A percentile compares a stretch with the other conserved stretches of the same genome.
Evolutionary conservation across 768 basidiomycete species (phyloP).

Genomic region (Agrocybe pediades): DNA sequence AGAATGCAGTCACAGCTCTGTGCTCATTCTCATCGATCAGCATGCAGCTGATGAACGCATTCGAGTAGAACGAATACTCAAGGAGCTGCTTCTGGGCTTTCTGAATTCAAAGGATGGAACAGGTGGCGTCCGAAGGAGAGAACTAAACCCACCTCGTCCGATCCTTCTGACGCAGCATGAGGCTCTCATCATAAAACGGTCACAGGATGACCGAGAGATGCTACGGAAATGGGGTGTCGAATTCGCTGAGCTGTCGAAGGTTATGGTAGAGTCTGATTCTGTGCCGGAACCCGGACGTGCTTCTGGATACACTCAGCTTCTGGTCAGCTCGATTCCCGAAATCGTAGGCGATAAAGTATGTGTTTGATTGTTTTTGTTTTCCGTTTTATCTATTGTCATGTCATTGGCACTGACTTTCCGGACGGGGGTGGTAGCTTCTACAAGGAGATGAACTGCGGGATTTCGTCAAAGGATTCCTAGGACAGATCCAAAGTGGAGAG

Average conservation of each 20-base stretch:
- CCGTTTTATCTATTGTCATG: constrained; percentile 20
- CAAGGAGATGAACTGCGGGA: constrained; percentile 72
- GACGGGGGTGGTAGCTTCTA: constrained; percentile 51
- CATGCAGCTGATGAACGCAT: constrained; percentile 98
- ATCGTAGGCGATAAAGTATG: constrained; percentile 75
- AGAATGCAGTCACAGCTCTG: too few relatives aligned
- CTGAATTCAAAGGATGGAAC: constrained; percentile 40
- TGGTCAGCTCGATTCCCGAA: constrained; percentile 64
- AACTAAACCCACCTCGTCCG: constrained; percentile 54
- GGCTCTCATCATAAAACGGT: constrained; percentile 47
- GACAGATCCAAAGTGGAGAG: constrained; percentile 54
- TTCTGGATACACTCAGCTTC: constrained; percentile 63
- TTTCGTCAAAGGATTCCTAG: constrained; percentile 73
- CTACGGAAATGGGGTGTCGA: constrained; percentile 73
- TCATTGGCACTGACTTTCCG: constrained; percentile 15
- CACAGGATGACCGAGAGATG: constrained; percentile 40
- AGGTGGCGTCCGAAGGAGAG: constrained; percentile 27
- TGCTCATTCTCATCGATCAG: constrained; percentile 87
- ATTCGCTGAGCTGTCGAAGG: constrained; percentile 42
- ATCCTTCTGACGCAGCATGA: constrained; percentile 72
- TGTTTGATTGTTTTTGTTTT: constrained; percentile 26
- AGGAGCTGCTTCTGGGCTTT: constrained; percentile 72
- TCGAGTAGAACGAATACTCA: constrained; percentile 83
- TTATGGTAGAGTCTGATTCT: constrained; percentile 22
- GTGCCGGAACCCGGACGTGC: constrained; percentile 30